Evolutionary conservation across 352 stramenopile genomes (phyloP).

Genomic region (Salisapilia sapeloensis): DNA sequence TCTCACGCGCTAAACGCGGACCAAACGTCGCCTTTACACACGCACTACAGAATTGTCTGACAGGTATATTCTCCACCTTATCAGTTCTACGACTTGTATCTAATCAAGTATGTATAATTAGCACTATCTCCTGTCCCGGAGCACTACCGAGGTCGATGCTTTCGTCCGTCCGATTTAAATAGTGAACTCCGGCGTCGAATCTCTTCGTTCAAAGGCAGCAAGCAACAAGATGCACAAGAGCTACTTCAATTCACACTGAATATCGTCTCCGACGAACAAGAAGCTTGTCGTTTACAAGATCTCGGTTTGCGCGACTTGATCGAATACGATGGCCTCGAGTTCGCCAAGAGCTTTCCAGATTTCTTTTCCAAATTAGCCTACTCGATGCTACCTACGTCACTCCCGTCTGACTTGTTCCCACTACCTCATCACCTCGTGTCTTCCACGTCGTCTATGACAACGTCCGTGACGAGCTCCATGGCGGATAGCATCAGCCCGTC

Average conservation of each 20-base stretch:
- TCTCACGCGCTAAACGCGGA: constrained; percentile 10
- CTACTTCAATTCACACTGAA: constrained; percentile 78
- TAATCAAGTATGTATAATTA: neutral
- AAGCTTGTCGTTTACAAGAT: constrained; percentile 24
- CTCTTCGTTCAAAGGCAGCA: constrained; percentile 43
- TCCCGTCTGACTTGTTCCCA: too few species aligned
- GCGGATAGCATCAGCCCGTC: constrained; percentile 1
- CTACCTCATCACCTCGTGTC: too few species aligned
- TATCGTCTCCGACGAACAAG: constrained; percentile 50
- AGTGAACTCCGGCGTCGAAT: constrained; percentile 37
- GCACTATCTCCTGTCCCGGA: constrained; percentile 3
- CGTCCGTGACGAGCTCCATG: neutral
- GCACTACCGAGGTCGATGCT: constrained; percentile 6
- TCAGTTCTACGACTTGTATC: too few species aligned
- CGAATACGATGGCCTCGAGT: constrained; percentile 3
- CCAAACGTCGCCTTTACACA: constrained; percentile 35
- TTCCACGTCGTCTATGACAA: too few species aligned
- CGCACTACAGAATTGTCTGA: constrained; percentile 43
- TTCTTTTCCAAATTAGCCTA: too few species aligned
- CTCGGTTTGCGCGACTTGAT: constrained; percentile 31
- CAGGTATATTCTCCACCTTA: constrained; percentile 24
- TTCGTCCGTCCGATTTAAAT: constrained; percentile 37
- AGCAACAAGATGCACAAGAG: constrained; percentile 78
- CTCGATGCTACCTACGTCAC: too few species aligned
- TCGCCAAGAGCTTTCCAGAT: too few species aligned